Conservation (phyloP, 352 stramenopile species). For the Globisporangium rhizosaccharum region DNA sequence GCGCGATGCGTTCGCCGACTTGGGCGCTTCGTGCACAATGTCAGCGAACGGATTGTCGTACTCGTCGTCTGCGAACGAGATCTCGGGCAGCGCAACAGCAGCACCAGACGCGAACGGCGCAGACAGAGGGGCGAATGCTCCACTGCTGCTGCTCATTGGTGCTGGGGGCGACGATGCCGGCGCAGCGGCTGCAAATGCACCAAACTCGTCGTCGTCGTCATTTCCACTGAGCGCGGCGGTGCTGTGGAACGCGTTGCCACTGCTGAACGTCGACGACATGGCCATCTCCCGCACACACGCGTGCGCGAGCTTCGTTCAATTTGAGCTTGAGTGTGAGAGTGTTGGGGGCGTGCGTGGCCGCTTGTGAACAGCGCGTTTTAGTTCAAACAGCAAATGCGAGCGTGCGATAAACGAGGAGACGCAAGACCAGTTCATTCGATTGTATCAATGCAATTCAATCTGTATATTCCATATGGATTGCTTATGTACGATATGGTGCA, state of each 20-base stretch:
- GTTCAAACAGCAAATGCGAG: no score
- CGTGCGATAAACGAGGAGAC: no score
- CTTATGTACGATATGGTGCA: no score
- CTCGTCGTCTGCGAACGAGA: slow-evolving; percentile 14
- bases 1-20: slow-evolving; percentile 2
- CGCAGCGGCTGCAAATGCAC: slow-evolving; percentile 34
- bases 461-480: no score
- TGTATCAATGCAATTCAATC: no score
- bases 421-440: no score
- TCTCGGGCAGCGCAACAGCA: slow-evolving; percentile 6
- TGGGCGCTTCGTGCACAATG: slow-evolving; percentile 13
- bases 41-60: slow-evolving; percentile 19
- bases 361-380: no score
- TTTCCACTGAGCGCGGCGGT: not conserved
- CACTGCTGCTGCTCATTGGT: not conserved
- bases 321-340: no score
- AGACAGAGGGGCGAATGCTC: not conserved
- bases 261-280: not conserved
- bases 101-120: slow-evolving; percentile 1
- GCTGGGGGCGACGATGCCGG: slow-evolving; percentile 15
- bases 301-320: no score
- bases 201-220: slow-evolving; percentile 28
- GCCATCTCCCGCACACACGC: not conserved
- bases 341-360: no score
- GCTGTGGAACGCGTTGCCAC: not conserved